Evolutionary conservation across 1,284 basidiomycete species (phyloP).

Genomic region (Microbotryum lychnidis-dioicae): DNA sequence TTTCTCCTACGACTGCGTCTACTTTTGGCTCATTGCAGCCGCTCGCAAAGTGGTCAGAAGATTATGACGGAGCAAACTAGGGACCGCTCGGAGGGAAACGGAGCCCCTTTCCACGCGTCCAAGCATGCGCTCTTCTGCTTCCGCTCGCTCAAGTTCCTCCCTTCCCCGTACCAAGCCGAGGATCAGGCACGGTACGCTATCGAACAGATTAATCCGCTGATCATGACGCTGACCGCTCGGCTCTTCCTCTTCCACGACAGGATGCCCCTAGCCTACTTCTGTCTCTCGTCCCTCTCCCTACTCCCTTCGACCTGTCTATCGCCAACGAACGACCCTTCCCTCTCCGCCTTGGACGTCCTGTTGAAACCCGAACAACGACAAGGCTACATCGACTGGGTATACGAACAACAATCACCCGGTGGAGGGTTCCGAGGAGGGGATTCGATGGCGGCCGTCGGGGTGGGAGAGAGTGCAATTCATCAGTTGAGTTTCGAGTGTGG

Average conservation of each 20-base stretch:
- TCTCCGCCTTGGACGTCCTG: conserved; percentile 21
- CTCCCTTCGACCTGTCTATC: conserved; percentile 18
- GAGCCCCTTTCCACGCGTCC: conserved; percentile 11
- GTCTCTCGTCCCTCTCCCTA: conserved; percentile 30
- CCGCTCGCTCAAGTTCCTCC: conserved; percentile 29
- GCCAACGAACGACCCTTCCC: not conserved
- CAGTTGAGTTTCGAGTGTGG: no score
- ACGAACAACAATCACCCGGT: conserved; percentile 27
- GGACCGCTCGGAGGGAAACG: no score
- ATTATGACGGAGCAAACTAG: no score
- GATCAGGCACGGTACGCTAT: conserved; percentile 26
- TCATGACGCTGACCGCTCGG: no score
- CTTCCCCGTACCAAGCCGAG: conserved; percentile 30
- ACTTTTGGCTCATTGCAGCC: no score
- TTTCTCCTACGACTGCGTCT: no score
- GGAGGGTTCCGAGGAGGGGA: conserved; percentile 34
- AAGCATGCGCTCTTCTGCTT: conserved; percentile 28
- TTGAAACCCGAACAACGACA: conserved; percentile 12
- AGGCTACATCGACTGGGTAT: conserved; percentile 32
- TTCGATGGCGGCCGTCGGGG: conserved; percentile 4
- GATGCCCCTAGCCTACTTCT: conserved; percentile 35
- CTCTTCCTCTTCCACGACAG: conserved; percentile 6
- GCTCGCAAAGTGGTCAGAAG: no score
- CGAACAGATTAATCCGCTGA: no score
- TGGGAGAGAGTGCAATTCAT: no score